phyloP scores from a whole-genome alignment of 2,329 filamentous ascomycete genomes.

The Exophiala sideris region DNA sequence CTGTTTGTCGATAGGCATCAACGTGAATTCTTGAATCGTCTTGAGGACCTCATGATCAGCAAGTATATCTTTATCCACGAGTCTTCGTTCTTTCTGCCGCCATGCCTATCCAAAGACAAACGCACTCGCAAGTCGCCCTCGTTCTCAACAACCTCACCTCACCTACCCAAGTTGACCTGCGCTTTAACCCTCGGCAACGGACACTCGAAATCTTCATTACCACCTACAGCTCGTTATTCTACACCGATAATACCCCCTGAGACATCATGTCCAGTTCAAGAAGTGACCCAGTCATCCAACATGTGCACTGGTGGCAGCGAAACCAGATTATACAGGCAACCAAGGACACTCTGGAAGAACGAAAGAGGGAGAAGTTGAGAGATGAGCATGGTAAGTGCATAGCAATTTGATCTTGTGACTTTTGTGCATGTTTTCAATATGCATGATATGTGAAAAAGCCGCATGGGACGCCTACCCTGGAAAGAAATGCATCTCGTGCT shows the following conservation, averaged over 20 bases:
- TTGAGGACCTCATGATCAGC: not conserved
- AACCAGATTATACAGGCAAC: slow-evolving; percentile 14
- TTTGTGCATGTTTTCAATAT: not conserved
- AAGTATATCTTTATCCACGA: too few species aligned
- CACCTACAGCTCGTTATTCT: too few species aligned
- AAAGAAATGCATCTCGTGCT: too few species aligned
- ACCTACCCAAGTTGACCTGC: too few species aligned
- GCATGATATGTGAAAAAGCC: not conserved
- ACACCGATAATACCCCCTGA: not conserved
- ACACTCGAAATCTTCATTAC: too few species aligned
- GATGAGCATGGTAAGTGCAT: slow-evolving; percentile 8
- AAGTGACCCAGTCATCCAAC: not conserved
- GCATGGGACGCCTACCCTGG: too few species aligned
- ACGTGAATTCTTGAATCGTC: too few species aligned
- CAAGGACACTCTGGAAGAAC: slow-evolving; percentile 14
- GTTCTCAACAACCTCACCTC: too few species aligned
- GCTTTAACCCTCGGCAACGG: too few species aligned
- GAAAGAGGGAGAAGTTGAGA: slow-evolving; percentile 13
- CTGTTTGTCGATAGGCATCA: not conserved
- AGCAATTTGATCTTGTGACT: not conserved
- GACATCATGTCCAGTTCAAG: slow-evolving; percentile 6
- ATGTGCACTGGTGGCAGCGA: slow-evolving; percentile 18
- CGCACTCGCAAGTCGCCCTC: too few species aligned
- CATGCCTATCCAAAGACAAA: too few species aligned
- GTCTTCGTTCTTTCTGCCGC: not conserved